Percentiles rank a stretch among this genome's conserved stretches.
Conservation (phyloP, 139 green algal genomes). For the Chlorella sorokiniana region DNA sequence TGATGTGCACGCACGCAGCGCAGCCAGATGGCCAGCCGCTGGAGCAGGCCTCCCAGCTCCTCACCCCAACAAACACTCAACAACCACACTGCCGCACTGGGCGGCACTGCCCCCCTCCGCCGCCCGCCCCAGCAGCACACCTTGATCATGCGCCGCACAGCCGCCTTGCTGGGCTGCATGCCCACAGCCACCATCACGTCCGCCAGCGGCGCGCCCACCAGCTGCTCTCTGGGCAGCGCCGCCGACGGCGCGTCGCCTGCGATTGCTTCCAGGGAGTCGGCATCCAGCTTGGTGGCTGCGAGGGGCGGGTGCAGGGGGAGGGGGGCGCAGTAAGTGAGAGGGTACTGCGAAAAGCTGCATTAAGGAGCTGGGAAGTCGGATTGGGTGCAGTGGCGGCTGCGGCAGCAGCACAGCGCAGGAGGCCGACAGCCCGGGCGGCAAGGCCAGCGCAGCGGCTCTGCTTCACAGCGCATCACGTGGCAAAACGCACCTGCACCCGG, state of each 20-base stretch:
- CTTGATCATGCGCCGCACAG: constrained; percentile 75
- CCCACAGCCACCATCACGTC: constrained; percentile 84
- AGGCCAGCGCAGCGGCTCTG: too few relatives aligned
- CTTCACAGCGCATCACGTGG: too few relatives aligned
- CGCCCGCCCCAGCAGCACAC: constrained; percentile 34
- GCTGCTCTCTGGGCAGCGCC: constrained; percentile 48
- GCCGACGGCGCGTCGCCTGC: constrained; percentile 74
- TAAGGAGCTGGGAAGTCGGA: too few relatives aligned
- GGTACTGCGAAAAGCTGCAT: too few relatives aligned
- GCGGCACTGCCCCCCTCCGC: background rate
- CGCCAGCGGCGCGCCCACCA: constrained; percentile 67
- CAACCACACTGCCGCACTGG: background rate
- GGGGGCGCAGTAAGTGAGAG: background rate
- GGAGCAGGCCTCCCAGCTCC: too few relatives aligned
- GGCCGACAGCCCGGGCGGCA: too few relatives aligned
- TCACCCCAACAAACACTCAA: background rate
- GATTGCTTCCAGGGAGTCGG: constrained; percentile 76
- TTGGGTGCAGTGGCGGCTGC: too few relatives aligned
- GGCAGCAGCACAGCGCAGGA: too few relatives aligned
- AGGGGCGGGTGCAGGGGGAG: background rate
- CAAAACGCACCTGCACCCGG: constrained; percentile 3
- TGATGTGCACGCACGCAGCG: too few relatives aligned
- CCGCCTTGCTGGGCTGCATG: constrained; percentile 89
- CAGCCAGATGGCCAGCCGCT: too few relatives aligned
- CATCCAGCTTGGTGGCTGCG: constrained; percentile 85